Evolutionary conservation across 2,329 filamentous ascomycete species (phyloP).

Genomic region (Clarireedia homoeocarpa): DNA sequence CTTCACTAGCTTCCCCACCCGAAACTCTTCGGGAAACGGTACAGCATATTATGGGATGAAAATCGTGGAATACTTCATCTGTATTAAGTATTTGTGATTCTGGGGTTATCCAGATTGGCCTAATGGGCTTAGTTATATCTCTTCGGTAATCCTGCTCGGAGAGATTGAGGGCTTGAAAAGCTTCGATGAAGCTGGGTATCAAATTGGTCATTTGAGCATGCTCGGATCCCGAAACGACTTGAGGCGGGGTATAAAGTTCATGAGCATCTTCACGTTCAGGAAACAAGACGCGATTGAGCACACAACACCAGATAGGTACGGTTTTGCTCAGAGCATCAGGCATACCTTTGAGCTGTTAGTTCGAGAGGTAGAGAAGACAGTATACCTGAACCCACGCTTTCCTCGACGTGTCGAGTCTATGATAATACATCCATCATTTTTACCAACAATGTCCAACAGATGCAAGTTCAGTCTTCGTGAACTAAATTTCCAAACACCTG

Average conservation of each 20-base stretch:
- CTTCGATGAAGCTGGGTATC: slow-evolving; percentile 46
- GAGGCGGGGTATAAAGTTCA: slow-evolving; percentile 60
- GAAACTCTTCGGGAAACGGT: slow-evolving; percentile 70
- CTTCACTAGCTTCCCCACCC: slow-evolving; percentile 60
- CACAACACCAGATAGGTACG: slow-evolving; percentile 85
- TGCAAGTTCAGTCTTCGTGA: slow-evolving; percentile 78
- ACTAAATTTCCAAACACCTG: slow-evolving; percentile 85
- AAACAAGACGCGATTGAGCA: slow-evolving; percentile 75
- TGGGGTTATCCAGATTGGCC: slow-evolving; percentile 73
- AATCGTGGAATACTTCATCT: slow-evolving; percentile 44
- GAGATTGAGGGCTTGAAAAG: slow-evolving; percentile 51
- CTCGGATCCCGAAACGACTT: slow-evolving; percentile 66
- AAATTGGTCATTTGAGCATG: slow-evolving; percentile 62
- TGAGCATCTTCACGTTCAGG: slow-evolving; percentile 42
- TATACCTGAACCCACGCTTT: slow-evolving; percentile 52
- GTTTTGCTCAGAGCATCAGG: slow-evolving; percentile 93
- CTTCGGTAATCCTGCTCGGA: slow-evolving; percentile 46
- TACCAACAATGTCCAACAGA: slow-evolving; percentile 59
- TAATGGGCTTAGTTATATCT: slow-evolving; percentile 62
- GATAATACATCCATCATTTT: slow-evolving; percentile 68
- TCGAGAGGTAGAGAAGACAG: neutral
- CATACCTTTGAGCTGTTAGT: slow-evolving; percentile 50
- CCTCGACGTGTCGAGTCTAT: slow-evolving; percentile 90
- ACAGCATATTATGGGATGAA: slow-evolving; percentile 71
- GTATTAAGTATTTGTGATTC: slow-evolving; percentile 43